Evolutionary conservation across 176 grass and related monocot genomes (phyloP).

Genomic region (Lolium perenne): DNA sequence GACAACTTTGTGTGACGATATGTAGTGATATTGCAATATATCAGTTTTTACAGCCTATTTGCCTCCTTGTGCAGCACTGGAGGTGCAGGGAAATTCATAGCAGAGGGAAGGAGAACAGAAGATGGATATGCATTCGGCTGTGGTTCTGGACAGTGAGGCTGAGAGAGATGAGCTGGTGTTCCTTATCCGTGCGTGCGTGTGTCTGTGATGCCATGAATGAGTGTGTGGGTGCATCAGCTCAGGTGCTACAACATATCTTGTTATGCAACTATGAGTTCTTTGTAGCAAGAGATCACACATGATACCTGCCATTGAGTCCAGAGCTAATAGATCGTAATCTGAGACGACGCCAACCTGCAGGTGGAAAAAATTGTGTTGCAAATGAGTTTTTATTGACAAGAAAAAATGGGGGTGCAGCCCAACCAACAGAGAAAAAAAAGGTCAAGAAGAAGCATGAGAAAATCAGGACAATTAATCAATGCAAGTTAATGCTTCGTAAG

Average conservation of each 20-base stretch:
- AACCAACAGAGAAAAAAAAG: not conserved
- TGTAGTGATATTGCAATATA: not conserved
- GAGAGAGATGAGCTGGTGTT: too few relatives aligned
- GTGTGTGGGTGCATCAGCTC: too few relatives aligned
- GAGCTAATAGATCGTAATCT: conserved; percentile 93
- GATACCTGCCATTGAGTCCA: conserved; percentile 93
- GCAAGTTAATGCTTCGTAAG: conserved; percentile 18
- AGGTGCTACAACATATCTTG: not conserved
- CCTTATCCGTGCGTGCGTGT: too few relatives aligned
- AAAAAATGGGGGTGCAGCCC: not conserved
- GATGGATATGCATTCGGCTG: too few relatives aligned
- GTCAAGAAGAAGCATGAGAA: conserved; percentile 10
- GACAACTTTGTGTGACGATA: conserved; percentile 7
- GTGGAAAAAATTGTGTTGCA: conserved; percentile 36
- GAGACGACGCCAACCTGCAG: conserved; percentile 92
- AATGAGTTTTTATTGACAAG: conserved; percentile 5
- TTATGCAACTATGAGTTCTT: conserved; percentile 11
- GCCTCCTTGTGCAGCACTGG: too few relatives aligned
- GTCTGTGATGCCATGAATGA: too few relatives aligned
- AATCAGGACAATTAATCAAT: not conserved
- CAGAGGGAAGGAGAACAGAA: too few relatives aligned
- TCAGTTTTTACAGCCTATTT: conserved; percentile 4
- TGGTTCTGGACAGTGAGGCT: too few relatives aligned
- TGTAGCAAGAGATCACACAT: conserved; percentile 4
- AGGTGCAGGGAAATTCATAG: too few relatives aligned